Conservation (phyloP, 1,139 yeast species). For the Hanseniaspora uvarum region DNA sequence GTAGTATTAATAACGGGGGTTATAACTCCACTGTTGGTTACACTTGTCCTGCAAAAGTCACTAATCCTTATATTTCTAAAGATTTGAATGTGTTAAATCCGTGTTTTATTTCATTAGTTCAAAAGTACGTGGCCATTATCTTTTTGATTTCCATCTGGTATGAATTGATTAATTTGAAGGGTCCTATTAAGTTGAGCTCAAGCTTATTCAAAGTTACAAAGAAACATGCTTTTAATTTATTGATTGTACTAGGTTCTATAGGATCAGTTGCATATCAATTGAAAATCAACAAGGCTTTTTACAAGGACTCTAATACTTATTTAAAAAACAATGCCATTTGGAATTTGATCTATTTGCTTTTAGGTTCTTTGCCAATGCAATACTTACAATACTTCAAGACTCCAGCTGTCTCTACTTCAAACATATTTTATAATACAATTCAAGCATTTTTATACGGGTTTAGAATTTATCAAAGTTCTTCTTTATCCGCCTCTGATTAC, state of each 20-base stretch:
- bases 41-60: slow-evolving; percentile 2
- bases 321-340: slow-evolving; percentile 22
- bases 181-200: slow-evolving; percentile 20
- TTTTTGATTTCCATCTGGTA: slow-evolving; percentile 29
- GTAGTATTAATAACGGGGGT: not conserved
- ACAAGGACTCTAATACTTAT: slow-evolving; percentile 30
- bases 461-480: slow-evolving; percentile 27
- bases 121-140: slow-evolving; percentile 24
- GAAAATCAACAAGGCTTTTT: slow-evolving; percentile 31
- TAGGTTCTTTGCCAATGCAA: slow-evolving; percentile 30
- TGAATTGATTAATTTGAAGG: slow-evolving; percentile 27
- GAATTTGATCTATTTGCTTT: slow-evolving; percentile 25
- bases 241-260: slow-evolving; percentile 20
- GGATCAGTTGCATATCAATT: slow-evolving; percentile 21
- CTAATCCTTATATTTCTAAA: slow-evolving; percentile 25
- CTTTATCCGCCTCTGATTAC: slow-evolving; percentile 25
- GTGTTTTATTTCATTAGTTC: slow-evolving; percentile 38
- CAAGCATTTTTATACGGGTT: slow-evolving; percentile 23
- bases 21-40: not conserved
- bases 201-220: slow-evolving; percentile 29
- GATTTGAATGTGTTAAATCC: slow-evolving; percentile 47
- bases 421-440: slow-evolving; percentile 28
- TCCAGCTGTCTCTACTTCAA: slow-evolving; percentile 30
- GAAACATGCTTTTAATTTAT: slow-evolving; percentile 28
- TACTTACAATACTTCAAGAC: slow-evolving; percentile 29